phyloP scores from a whole-genome alignment of 768 basidiomycete species.

The Lactifluus volemus region DNA sequence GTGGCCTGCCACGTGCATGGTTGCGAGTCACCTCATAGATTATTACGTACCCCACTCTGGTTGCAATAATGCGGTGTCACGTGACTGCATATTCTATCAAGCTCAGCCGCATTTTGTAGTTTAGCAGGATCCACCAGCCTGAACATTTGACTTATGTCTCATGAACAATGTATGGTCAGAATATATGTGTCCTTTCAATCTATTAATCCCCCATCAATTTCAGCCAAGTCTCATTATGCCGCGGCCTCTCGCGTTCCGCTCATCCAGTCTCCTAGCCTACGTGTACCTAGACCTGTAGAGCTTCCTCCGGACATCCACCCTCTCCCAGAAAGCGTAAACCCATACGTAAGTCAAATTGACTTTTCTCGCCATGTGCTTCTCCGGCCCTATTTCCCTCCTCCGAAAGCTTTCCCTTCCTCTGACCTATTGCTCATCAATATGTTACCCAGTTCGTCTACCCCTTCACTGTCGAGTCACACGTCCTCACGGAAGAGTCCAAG shows the following conservation, averaged over 20 bases:
- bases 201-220: neutral
- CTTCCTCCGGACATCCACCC: conserved; percentile 92
- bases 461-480: conserved; percentile 85
- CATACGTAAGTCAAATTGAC: conserved; percentile 54
- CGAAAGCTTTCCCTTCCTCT: neutral
- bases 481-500: conserved; percentile 66
- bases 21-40: conserved; percentile 70
- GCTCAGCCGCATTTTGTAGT: too few relatives aligned
- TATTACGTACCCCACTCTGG: too few relatives aligned
- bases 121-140: too few relatives aligned
- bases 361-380: neutral
- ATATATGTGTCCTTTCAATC: neutral
- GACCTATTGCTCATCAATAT: neutral
- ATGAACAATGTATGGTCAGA: conserved; percentile 9
- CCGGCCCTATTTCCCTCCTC: neutral
- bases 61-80: too few relatives aligned
- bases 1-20: neutral
- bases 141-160: neutral
- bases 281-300: conserved; percentile 75
- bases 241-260: conserved; percentile 70
- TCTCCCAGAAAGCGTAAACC: conserved; percentile 79
- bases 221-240: conserved; percentile 59
- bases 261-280: conserved; percentile 87
- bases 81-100: neutral
- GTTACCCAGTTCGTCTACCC: conserved; percentile 83